These are phyloP conservation scores for Cladosporium cucumerinum DNA, from an alignment of 2,329 filamentous ascomycete genomes.

Conservation along the genomic window DNA sequence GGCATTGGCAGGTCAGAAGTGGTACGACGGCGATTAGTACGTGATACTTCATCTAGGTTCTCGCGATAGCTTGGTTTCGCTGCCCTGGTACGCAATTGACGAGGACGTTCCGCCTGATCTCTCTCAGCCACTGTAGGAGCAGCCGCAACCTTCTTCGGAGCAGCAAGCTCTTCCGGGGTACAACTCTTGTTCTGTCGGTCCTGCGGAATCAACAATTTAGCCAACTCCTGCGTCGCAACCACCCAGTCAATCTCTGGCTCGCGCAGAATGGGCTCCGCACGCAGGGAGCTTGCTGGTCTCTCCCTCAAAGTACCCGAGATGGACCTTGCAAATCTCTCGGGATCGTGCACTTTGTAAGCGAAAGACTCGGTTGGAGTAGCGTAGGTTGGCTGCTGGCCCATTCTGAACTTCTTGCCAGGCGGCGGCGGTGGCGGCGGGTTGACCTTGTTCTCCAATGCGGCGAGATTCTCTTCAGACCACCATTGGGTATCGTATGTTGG, in stretches of 20 bases:
- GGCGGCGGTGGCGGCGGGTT: constrained; percentile 47
- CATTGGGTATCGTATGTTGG: constrained; percentile 40
- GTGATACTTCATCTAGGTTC: neutral
- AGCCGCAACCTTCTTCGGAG: constrained; percentile 43
- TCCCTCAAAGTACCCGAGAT: constrained; percentile 53
- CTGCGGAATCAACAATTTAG: constrained; percentile 74
- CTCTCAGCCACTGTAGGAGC: neutral
- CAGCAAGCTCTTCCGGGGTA: constrained; percentile 70
- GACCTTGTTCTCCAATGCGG: constrained; percentile 64
- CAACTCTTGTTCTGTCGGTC: constrained; percentile 73
- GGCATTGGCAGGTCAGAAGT: constrained; percentile 37
- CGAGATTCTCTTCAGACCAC: constrained; percentile 56
- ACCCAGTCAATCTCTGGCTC: constrained; percentile 83
- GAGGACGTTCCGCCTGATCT: constrained; percentile 3
- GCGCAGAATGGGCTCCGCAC: constrained; percentile 57
- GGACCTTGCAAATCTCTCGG: constrained; percentile 62
- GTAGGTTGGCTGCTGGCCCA: constrained; percentile 65
- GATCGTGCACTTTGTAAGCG: constrained; percentile 71
- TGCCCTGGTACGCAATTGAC: constrained; percentile 12
- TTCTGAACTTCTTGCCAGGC: constrained; percentile 54
- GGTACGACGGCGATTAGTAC: constrained; percentile 32
- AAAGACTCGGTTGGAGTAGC: constrained; percentile 86
- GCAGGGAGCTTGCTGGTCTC: constrained; percentile 32
- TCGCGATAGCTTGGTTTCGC: constrained; percentile 3
- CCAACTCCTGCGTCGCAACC: constrained; percentile 76